Evolutionary conservation across 805 yeast species (phyloP), one percentile per base, ranked within the genome.

Genomic region (Pichia rugopelliculosa): DNA sequence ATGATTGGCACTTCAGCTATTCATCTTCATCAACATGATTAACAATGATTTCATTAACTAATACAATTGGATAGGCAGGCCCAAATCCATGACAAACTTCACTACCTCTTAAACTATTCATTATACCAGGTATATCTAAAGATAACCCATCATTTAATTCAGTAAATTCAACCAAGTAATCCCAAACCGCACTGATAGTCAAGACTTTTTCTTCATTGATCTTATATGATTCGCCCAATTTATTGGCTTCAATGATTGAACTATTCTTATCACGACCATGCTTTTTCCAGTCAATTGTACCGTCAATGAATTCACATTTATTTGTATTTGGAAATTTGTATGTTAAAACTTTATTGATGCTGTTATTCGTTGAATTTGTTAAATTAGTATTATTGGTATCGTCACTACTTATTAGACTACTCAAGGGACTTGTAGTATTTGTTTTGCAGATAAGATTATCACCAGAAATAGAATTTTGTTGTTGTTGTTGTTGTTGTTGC

Each of bases 131-230:
- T 39, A 84, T 68, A 59, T 84, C 84, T 37, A 84, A 57, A 9
- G 74, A 73, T 21, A 64, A 58, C 36, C 68, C 73, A 30, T 77
- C 75, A 44, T 75, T 72, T n/a, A 70, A 64, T 38, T 69, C 71
- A 47, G 72, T 77, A 22, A 73, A 65, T 49, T 70, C 69, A 53
- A 73, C 66, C 41, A 88, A 64, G 59, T 83, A 84, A 60, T 87
- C 91, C 96, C 96, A 88, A 2, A 86, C 82, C 2, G 91, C 93
- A 18, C 86, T 79, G 0, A 86, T 69, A 0, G 89, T 87, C 50
- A 87, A 66, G 39, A 85, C 70, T 56, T 75, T 74, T 26, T 66
- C 62, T 12, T 67, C 68, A 37, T 65, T 54, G 51, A 54, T 43
- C 49, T 59, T 47, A 48, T 59, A 62, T 11, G 53, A 48, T 22